These are phyloP conservation scores for Tylopilus orsonianus DNA, from an alignment of 1,284 basidiomycete genomes.

Conservation along the genomic window DNA sequence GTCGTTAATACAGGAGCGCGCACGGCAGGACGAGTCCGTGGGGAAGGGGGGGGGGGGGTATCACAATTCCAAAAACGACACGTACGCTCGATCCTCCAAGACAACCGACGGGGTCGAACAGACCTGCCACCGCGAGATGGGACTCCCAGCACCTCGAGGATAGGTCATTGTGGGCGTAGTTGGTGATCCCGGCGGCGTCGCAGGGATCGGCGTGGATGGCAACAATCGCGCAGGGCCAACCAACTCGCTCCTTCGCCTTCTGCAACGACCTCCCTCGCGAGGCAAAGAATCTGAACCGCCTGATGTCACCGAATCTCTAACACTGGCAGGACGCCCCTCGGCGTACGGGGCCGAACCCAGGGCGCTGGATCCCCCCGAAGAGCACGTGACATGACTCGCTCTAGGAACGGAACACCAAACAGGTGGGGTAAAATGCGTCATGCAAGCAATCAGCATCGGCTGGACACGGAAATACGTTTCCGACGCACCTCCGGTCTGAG, in stretches of 20 bases:
- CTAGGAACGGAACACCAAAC: conserved; percentile 1
- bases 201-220: neutral
- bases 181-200: neutral
- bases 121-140: neutral
- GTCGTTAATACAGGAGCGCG: too few species aligned
- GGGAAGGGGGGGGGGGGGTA: too few species aligned
- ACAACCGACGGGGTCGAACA: conserved; percentile 9
- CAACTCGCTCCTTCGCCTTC: too few species aligned
- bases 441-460: neutral
- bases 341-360: neutral
- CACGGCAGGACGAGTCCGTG: too few species aligned
- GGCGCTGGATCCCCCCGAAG: conserved; percentile 13
- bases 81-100: conserved; percentile 24
- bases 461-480: neutral
- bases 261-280: too few species aligned
- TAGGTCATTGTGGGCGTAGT: neutral
- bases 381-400: conserved; percentile 16
- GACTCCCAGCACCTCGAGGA: neutral
- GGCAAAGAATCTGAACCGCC: conserved; percentile 1
- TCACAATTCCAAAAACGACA: conserved; percentile 32
- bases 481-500: conserved; percentile 38
- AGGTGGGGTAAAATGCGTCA: too few species aligned
- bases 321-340: neutral
- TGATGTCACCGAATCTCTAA: conserved; percentile 3
- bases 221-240: too few species aligned